Evolutionary conservation across 306 rosid species (phyloP), one percentile per base, ranked within the genome.

Genomic region (Pterocarpus santalinus): DNA sequence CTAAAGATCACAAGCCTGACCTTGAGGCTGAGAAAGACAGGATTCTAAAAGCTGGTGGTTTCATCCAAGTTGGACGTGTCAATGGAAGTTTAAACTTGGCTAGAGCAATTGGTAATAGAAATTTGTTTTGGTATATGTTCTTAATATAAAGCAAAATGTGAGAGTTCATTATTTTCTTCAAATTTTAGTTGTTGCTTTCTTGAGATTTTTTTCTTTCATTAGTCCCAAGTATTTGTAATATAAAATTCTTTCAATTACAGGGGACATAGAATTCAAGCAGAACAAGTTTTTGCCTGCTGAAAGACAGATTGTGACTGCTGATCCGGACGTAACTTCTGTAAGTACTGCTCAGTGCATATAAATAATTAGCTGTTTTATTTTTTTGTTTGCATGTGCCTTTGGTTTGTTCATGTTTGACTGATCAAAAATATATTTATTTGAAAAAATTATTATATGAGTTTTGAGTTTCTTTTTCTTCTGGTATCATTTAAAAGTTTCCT

Each of bases 1-100:
- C 98, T 66, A 91, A 89, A 81, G 99, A 95, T 92, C 99, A 95
- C 90, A 95, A 95, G 84, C 99, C 97, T 56, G 94, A 93, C 61
- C 87, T 95, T 47, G 99, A 93, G 81, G 65, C 67, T 82, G 99
- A 95, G 91, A 93, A 83, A 80, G 97, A 90, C 43, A 93, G 99
- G 84, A 95, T 95, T 89, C 77, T 89, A 53, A 89, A 91, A 83
- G 99, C 97, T 53, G 99, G 99, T 85, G 98, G 99, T 55, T 95
- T 87, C 81, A 89, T 95, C 64, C 98, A 91, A 85, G 94, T 87
- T 82, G 98, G 99, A 68, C 94, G 98, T 17, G 95, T 95, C 82
- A 95, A 95, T 87, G 99, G 99, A 81, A 89, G 93, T 79, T 86
- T 93, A 86, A 95, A 95, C 90, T 85, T 95, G 89, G 86, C 99